Percentiles rank a stretch among this genome's conserved stretches.
These are phyloP conservation scores for Trichomonascaceae sp. DNA, from an alignment of 1,139 yeast species.

Conservation along the genomic window DNA sequence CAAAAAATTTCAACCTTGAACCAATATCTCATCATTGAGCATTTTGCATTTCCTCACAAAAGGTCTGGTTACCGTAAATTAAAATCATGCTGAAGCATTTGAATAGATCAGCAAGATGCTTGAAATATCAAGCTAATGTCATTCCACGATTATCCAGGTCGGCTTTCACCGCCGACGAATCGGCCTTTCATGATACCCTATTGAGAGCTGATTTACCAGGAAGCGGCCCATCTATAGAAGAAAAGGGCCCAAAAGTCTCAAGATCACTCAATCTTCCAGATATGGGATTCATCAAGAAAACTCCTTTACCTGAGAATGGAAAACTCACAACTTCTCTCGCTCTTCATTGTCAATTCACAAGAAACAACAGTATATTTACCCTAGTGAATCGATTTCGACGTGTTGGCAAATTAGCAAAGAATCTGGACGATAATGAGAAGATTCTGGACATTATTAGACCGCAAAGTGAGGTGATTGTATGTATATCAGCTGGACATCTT, in stretches of 20 bases:
- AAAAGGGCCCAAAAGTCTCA: not conserved
- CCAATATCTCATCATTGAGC: not conserved
- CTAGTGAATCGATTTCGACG: constrained; percentile 58
- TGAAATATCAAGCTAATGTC: not conserved
- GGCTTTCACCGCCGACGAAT: not conserved
- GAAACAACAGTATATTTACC: constrained; percentile 78
- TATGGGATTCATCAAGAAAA: not conserved
- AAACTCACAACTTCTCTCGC: constrained; percentile 50
- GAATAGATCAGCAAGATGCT: not conserved
- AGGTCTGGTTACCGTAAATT: not conserved
- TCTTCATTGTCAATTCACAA: constrained; percentile 67
- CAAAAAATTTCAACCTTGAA: not conserved
- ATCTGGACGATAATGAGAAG: constrained; percentile 57
- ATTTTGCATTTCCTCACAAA: not conserved
- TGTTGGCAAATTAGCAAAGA: constrained; percentile 36
- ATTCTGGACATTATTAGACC: constrained; percentile 73
- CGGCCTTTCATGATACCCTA: not conserved
- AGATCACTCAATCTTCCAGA: not conserved
- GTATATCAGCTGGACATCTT: constrained; percentile 41
- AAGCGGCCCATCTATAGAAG: not conserved
- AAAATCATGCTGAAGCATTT: not conserved
- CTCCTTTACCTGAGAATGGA: constrained; percentile 15
- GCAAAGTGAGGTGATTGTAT: constrained; percentile 67
- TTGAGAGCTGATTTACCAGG: not conserved
- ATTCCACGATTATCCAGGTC: not conserved